A percentile compares a stretch with the other conserved stretches of the same genome.
Evolutionary conservation across 441 rosid species (phyloP).

Genomic region (Populus hybrid): DNA sequence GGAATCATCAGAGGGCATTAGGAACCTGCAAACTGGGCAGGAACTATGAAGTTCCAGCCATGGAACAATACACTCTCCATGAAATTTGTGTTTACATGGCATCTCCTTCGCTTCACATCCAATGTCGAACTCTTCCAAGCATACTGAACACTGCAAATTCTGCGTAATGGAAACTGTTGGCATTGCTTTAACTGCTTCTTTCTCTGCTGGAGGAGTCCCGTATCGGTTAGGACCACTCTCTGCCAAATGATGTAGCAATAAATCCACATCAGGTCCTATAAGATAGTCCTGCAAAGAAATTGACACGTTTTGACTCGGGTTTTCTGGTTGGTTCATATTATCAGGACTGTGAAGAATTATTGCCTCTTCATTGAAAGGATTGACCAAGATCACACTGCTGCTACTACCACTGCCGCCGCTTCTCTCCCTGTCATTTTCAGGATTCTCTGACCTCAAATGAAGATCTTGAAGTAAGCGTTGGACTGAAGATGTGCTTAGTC

Average conservation of each 20-base stretch:
- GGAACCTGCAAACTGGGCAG: constrained; percentile 77
- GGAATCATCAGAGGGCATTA: constrained; percentile 55
- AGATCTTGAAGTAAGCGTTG: constrained; percentile 38
- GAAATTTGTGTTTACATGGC: constrained; percentile 77
- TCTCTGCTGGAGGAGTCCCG: constrained; percentile 70
- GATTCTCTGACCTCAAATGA: constrained; percentile 24
- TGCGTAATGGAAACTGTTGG: constrained; percentile 49
- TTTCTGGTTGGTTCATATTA: constrained; percentile 21
- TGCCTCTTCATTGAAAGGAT: constrained; percentile 44
- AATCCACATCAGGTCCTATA: constrained; percentile 71
- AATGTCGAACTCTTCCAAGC: constrained; percentile 52
- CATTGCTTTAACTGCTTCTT: constrained; percentile 56
- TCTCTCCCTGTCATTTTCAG: constrained; percentile 26
- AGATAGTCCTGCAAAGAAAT: constrained; percentile 52
- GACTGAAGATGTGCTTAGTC: constrained; percentile 31
- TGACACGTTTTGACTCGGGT: constrained; percentile 14
- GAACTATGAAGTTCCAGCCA: constrained; percentile 85
- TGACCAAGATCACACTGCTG: constrained; percentile 32
- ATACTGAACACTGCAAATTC: constrained; percentile 48
- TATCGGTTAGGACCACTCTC: constrained; percentile 63
- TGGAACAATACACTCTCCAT: constrained; percentile 56
- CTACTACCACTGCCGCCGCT: constrained; percentile 13
- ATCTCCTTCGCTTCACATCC: constrained; percentile 59
- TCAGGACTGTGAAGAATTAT: constrained; percentile 35
- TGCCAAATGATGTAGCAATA: constrained; percentile 65